Conservation (phyloP, 345 rosid species). For the Eucalyptus regnans region DNA sequence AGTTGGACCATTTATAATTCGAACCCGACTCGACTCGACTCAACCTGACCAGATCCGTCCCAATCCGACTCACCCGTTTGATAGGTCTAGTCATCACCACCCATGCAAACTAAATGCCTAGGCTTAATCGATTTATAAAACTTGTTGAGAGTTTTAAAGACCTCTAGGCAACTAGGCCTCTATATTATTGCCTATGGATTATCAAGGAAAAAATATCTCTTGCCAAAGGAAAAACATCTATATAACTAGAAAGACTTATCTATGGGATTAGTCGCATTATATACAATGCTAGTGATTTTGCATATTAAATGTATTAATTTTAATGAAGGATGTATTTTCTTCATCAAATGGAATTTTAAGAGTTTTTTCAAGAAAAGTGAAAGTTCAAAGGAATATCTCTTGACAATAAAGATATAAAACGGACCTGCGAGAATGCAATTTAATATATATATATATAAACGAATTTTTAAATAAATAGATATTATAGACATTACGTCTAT, state of each 20-base stretch:
- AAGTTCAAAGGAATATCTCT: neutral
- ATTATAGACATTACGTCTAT: neutral
- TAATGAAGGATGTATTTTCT: neutral
- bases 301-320: neutral
- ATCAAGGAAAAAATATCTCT: neutral
- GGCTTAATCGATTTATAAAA: neutral
- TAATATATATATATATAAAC: accelerated
- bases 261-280: neutral
- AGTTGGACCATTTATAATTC: accelerated
- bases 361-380: neutral
- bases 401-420: neutral
- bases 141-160: neutral
- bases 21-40: accelerated
- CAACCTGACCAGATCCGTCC: accelerated
- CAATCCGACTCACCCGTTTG: accelerated
- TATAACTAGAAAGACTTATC: neutral
- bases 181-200: neutral
- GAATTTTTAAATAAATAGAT: neutral
- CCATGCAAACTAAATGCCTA: neutral
- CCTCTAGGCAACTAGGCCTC: neutral
- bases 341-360: neutral
- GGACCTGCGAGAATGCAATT: neutral
- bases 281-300: neutral
- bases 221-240: neutral
- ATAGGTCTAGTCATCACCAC: neutral